Evolutionary conservation across 2,329 filamentous ascomycete genomes (phyloP).

Genomic region (Nannizziopsis barbatae): DNA sequence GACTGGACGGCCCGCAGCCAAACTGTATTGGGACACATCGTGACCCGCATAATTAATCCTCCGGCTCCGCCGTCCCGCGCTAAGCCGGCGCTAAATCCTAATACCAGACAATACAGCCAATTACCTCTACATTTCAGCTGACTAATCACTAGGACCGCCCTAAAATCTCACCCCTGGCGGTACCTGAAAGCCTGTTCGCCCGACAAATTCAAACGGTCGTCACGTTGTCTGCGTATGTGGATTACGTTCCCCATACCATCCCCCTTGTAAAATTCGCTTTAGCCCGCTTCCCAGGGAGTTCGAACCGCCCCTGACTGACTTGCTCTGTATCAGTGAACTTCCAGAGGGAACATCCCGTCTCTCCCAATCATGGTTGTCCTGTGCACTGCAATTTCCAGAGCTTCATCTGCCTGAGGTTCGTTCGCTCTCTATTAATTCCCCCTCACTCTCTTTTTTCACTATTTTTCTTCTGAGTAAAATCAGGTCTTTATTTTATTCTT

Average conservation of each 20-base stretch:
- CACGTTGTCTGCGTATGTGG: no score
- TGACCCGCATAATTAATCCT: background rate
- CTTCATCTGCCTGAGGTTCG: background rate
- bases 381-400: conserved; percentile 11
- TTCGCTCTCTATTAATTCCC: conserved; percentile 4
- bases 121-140: no score
- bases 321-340: background rate
- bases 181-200: no score
- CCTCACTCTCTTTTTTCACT: conserved; percentile 1
- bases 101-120: no score
- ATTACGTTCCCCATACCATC: no score
- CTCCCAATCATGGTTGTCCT: background rate
- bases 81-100: no score
- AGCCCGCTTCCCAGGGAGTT: no score
- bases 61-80: background rate
- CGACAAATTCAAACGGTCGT: no score
- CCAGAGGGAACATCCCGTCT: background rate
- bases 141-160: no score
- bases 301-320: no score
- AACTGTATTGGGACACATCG: background rate
- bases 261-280: no score
- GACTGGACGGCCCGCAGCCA: background rate
- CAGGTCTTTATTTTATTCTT: conserved; percentile 10
- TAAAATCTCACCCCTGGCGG: no score
- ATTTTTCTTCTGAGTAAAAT: background rate